phyloP scores from a whole-genome alignment of 306 rosid genomes.

The Rosa persica region DNA sequence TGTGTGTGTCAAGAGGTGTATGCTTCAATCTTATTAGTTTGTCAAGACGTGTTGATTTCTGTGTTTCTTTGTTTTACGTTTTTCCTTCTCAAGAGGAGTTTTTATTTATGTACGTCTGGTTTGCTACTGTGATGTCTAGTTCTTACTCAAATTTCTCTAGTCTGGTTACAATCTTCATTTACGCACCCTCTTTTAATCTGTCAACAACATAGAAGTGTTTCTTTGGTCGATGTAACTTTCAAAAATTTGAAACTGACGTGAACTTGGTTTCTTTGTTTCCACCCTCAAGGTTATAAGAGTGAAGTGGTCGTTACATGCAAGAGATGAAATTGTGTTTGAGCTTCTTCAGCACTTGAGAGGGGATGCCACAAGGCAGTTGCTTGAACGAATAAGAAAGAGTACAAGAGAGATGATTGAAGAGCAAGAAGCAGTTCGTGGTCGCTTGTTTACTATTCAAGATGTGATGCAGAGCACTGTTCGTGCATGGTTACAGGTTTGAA shows the following conservation, averaged over 20 bases:
- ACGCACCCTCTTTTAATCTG: background rate
- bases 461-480: conserved; percentile 70
- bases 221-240: background rate
- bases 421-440: conserved; percentile 73
- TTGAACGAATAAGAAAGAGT: conserved; percentile 51
- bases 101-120: background rate
- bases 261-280: background rate
- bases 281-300: conserved; percentile 65
- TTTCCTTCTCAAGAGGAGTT: background rate
- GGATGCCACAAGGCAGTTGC: conserved; percentile 38
- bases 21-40: background rate
- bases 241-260: background rate
- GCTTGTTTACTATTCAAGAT: conserved; percentile 74
- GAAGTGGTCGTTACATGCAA: conserved; percentile 79
- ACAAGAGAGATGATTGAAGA: conserved; percentile 66
- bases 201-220: background rate
- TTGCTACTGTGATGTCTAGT: background rate
- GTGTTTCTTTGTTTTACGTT: background rate
- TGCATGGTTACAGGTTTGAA: conserved; percentile 70
- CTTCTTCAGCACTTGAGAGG: conserved; percentile 73
- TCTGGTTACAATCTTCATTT: background rate
- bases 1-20: background rate
- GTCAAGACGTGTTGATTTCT: background rate
- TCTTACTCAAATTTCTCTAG: background rate
- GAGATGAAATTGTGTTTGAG: conserved; percentile 65